phyloP scores from a whole-genome alignment of 2,329 filamentous ascomycete genomes.

The Plectosphaerella plurivora region DNA sequence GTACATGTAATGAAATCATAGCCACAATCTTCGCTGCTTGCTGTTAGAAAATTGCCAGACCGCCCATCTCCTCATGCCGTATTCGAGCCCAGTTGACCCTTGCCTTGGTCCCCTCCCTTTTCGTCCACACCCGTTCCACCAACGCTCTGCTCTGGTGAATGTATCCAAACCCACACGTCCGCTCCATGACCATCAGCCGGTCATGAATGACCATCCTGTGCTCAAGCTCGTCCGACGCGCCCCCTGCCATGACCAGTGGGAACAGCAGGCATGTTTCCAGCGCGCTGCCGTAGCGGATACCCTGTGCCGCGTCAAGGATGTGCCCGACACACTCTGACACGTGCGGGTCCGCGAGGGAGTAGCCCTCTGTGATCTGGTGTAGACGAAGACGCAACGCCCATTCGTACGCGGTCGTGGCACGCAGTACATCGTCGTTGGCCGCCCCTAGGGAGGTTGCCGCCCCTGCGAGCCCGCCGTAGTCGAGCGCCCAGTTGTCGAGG shows the following conservation, averaged over 20 bases:
- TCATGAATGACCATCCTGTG: constrained; percentile 33
- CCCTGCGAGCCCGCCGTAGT: constrained; percentile 21
- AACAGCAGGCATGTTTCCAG: constrained; percentile 35
- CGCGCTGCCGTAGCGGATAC: constrained; percentile 34
- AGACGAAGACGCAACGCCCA: constrained; percentile 34
- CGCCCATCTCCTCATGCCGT: constrained; percentile 29
- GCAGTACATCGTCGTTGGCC: constrained; percentile 21
- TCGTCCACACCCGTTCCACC: constrained; percentile 33
- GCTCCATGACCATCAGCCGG: constrained; percentile 36
- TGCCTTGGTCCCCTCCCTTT: constrained; percentile 18
- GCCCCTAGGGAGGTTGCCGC: constrained; percentile 16
- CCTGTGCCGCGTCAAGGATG: constrained; percentile 30
- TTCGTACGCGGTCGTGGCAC: constrained; percentile 33
- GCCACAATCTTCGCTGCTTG: too few relatives aligned
- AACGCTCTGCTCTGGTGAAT: constrained; percentile 33
- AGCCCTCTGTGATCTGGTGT: constrained; percentile 37
- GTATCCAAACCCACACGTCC: constrained; percentile 36
- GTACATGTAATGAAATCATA: too few relatives aligned
- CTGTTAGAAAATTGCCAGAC: constrained; percentile 23
- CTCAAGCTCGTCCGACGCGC: constrained; percentile 27
- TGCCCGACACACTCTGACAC: constrained; percentile 24
- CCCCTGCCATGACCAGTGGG: constrained; percentile 36
- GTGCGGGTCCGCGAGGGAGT: constrained; percentile 26
- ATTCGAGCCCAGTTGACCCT: constrained; percentile 29
- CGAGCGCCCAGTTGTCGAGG: constrained; percentile 30